Evolutionary conservation across 2,329 filamentous ascomycete genomes (phyloP), one percentile per base, ranked within the genome.

Genomic region (Ophiostoma novo-ulmi): DNA sequence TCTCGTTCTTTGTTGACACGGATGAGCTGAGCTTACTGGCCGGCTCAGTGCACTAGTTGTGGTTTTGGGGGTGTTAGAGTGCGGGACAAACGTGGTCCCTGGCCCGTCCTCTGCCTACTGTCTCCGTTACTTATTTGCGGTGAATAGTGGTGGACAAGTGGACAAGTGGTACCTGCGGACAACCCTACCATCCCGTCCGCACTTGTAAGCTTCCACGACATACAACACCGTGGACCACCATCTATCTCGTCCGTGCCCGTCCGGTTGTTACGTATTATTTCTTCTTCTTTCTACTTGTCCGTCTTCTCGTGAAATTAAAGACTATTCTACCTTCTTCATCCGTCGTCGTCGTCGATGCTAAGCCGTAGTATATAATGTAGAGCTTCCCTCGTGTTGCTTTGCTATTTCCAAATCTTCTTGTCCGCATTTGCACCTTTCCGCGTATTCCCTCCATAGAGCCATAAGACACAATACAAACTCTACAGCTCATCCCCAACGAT

Each of bases 171-270:
- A 31, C 58, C 58, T 63, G 63, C 63, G 63, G 63, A 65, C 63
- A 8, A 65, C 35, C 36, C 36, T 20, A 1, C 6, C 20, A 65
- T 65, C 63, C n/a, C 36, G 20, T 17, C 63, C 63, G 63, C 63
- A n/a, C 61, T 6, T 17, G 20, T 17, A 14, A 64, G 61, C 61
- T 58, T 58, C n/a, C 52, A 31, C 22, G 22, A 35, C 26, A 35
- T n/a, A 58, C 8, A 4, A 17, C 22, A 38, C 26, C 61, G 31
- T 64, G 35, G 63, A 39, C 63, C 63, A 65, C 31, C 35, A 11
- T 65, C 63, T 38, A 65, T 65, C 63, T 65, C 63, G 63, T 39
- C 63, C 63, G 63, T 65, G 63, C 31, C 17, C 20, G 35, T 39
- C 63, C 36, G 39, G 17, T 65, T 26, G 61, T 36, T 65, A n/a